Conservation (phyloP, 2,329 filamentous ascomycete species). For the Aspergillus bombycis region DNA sequence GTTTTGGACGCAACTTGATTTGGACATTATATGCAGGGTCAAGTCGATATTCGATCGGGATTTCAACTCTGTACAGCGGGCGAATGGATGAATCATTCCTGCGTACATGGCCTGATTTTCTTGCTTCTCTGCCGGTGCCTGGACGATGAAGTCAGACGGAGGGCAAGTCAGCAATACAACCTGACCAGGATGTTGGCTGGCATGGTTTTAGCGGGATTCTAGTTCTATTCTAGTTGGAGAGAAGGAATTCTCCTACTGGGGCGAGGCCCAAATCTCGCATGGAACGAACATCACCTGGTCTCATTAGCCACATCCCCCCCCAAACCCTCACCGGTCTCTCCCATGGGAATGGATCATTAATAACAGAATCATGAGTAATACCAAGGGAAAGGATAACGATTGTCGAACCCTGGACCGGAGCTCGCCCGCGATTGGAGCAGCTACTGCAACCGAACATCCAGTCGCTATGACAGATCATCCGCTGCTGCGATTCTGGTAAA, state of each 20-base stretch:
- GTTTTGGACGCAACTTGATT: not conserved
- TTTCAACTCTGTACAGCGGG: not conserved
- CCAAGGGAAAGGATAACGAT: not conserved
- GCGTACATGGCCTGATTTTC: not conserved
- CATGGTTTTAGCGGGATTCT: not conserved
- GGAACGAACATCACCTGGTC: slow-evolving; percentile 23
- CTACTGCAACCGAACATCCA: not conserved
- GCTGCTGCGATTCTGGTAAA: slow-evolving; percentile 15
- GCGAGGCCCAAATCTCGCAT: slow-evolving; percentile 18
- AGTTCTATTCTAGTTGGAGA: slow-evolving; percentile 2
- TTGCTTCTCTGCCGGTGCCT: not conserved
- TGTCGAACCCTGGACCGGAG: slow-evolving; percentile 6
- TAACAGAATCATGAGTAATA: not conserved
- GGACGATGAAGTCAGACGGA: not conserved
- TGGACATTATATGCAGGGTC: not conserved
- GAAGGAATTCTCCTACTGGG: not conserved
- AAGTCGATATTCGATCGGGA: not conserved
- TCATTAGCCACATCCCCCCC: slow-evolving; percentile 4
- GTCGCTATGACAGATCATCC: slow-evolving; percentile 18
- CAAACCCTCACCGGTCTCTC: not conserved
- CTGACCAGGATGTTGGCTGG: not conserved
- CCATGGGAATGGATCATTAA: not conserved
- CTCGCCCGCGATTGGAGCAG: slow-evolving; percentile 3
- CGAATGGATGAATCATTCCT: not conserved
- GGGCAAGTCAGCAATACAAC: not conserved